Evolutionary conservation across 257 asterid species (phyloP).

Genomic region (Solanum dulcamara): DNA sequence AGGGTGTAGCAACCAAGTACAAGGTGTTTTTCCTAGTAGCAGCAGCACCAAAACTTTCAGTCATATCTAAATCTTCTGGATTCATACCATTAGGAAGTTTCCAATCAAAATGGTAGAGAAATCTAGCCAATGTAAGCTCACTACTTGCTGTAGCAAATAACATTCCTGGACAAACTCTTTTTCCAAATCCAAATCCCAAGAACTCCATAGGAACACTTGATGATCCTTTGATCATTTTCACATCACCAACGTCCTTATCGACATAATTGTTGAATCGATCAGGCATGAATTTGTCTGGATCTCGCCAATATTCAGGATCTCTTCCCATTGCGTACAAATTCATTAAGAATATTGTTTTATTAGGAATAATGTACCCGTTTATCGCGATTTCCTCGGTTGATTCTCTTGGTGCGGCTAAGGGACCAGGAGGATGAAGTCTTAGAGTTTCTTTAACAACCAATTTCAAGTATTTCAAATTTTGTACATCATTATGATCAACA

Average conservation of each 20-base stretch:
- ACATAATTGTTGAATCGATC: neutral
- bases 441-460: neutral
- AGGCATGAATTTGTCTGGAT: neutral
- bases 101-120: slow-evolving; percentile 23
- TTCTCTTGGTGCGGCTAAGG: neutral
- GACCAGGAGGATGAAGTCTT: neutral
- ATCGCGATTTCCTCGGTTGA: slow-evolving; percentile 1
- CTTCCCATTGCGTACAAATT: slow-evolving; percentile 6
- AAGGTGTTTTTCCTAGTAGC: neutral
- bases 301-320: neutral
- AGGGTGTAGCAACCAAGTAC: neutral
- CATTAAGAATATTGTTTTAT: neutral
- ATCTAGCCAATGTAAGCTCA: slow-evolving; percentile 8
- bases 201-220: neutral
- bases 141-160: slow-evolving; percentile 3
- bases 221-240: neutral
- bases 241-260: neutral
- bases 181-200: neutral
- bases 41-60: neutral
- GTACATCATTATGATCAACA: slow-evolving; percentile 5
- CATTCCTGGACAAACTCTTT: slow-evolving; percentile 19
- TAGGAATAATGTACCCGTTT: slow-evolving; percentile 1
- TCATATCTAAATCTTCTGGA: slow-evolving; percentile 9
- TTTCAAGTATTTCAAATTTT: slow-evolving; percentile 2
- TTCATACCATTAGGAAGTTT: neutral